Base-by-base conservation (phyloP, 352 stramenopile genomes). In the Phytophthora pinifolia region DNA sequence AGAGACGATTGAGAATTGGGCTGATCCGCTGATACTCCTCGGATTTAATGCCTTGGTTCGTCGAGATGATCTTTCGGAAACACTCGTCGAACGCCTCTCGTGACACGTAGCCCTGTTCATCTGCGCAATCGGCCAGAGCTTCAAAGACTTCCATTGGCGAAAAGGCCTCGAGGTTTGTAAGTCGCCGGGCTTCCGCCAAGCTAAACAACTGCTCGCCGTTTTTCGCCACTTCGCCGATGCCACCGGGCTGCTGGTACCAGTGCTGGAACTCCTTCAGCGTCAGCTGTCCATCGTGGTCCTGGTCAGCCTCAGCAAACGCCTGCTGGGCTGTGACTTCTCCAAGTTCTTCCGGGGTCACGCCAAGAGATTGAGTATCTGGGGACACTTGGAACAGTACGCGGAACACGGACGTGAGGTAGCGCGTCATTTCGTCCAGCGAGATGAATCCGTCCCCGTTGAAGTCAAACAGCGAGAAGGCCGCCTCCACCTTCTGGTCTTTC, bases 371-470 rank as follows among this genome's bases (percentile, higher is more conserved):
- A 0, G 77, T 77, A 34, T 89, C 74, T 2, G 80, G 75, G 8
- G 72, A 86, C n/a, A 89, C 76, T 71, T 88, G 78, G 43, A 89
- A 95, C 3, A 96, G 67, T 13, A 96, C 83, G 29, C 79, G 83
- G 54, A 96, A 96, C 0, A 96, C 83, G 1, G 79, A 90, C n/a
- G 83, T 89, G 27, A 96, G 53, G 58, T 96, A 96, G 13, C 76
- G 84, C 15, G 79, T 84, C 82, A 96, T 93, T 34, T 96, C 86
- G 8, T 90, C 78, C 10, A 90, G 36, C 2, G 85, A 94, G 37
- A 96, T 94, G 49, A 87, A 93, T 0, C 86, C 84, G 55, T 97
- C 88, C 27, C 82, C 83, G 57, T 97, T 93, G 46, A 92, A 90
- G 54, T 97, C 88, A 54, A 95, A 93, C 1, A 97, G 57, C 9